Base-by-base conservation (phyloP, 2,329 filamentous ascomycete species). In the Paecilomyces niveus region DNA sequence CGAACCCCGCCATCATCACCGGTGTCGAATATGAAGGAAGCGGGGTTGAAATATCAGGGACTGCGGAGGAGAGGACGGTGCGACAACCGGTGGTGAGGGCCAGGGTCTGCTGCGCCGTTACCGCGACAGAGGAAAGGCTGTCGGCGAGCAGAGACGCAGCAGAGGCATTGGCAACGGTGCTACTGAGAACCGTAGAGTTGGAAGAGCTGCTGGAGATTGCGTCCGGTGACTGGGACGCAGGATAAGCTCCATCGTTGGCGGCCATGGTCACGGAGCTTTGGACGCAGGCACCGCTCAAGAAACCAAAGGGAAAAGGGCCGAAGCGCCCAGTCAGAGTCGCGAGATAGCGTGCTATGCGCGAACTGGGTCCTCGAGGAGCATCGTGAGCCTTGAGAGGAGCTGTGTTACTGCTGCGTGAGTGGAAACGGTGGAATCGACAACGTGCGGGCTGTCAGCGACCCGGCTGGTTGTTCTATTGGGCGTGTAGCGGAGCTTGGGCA, bases 1-100 rank as follows among this genome's bases (percentile, higher is more conserved):
- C 69, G 60, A 80, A 71, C 60, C 78, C 79, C 62, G 71, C 70
- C 72, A 74, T 72, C 57, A 66, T 72, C 58, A 69, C 66, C n/a
- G 70, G 69, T 50, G 63, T 62, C 54, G 72, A 65, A 57, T 67
- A 68, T 54, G 66, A 61, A 53, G 68, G 62, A 49, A 66, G 67
- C 57, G 70, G 70, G 50, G 50, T 52, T 24, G 50, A 52, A 52
- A 52, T 24, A 29, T 29, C 50, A 52, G 50, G 26, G 50, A 52
- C 50, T 15, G 22, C 18, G 22, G 50, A 52, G 50, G 50, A 29
- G 22, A 52, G 50, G n/a, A 52, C 26, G 50, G 50, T 52, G 50
- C 22, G 50, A 52, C 50, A 52, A 8, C 39, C 39, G 39, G 39
- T 5, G 39, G 39, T 45, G 18, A 24, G 50, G 22, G 50, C 13